Evolutionary conservation across 192 early-diverging fungal genomes (phyloP), one percentile per base, ranked within the genome.

Genomic region (Geranomyces variabilis): DNA sequence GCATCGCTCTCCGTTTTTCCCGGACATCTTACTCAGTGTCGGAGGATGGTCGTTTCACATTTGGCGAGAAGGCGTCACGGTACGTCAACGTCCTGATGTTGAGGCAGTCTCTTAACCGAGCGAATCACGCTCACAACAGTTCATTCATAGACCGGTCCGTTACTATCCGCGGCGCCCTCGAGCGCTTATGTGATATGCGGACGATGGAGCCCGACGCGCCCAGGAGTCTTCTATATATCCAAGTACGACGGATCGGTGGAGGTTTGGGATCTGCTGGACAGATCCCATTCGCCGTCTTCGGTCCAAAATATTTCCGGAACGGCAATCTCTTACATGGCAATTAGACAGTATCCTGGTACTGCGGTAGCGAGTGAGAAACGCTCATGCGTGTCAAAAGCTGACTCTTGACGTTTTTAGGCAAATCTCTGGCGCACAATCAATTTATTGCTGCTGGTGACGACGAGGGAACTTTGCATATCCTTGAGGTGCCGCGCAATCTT

Each of bases 391-490:
- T n/a, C n/a, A n/a, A n/a, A 45, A 72, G 71, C 28, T 73, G 3
- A 28, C 22, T 29, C 10, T 70, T 28, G 15, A 15, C 4, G n/a
- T n/a, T 26, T 24, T 10, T 63, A 71, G 74, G 64, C 33, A 76
- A 83, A 55, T 70, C 64, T 1, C 24, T 58, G 19, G 33, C 68
- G 5, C 75, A 49, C 44, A 67, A 72, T 28, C 87, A 89, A 55
- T 88, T 88, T 71, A 83, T 89, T 33, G 86, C 82, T 0, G 83
- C 79, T 9, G 87, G 87, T 1, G 87, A 89, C 57, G 87, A 89
- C 63, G 86, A 80, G 63, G 87, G 87, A 5, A 89, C 87, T 21
- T 63, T 89, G 13, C 87, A 89, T 63, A 84, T 89, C 69, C 70
- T 89, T 24, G 87, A 89, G 67, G 83, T 86, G 2, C 87, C 87